Evolutionary conservation across 768 basidiomycete genomes (phyloP).

Genomic region (Tephrocybe sp.): DNA sequence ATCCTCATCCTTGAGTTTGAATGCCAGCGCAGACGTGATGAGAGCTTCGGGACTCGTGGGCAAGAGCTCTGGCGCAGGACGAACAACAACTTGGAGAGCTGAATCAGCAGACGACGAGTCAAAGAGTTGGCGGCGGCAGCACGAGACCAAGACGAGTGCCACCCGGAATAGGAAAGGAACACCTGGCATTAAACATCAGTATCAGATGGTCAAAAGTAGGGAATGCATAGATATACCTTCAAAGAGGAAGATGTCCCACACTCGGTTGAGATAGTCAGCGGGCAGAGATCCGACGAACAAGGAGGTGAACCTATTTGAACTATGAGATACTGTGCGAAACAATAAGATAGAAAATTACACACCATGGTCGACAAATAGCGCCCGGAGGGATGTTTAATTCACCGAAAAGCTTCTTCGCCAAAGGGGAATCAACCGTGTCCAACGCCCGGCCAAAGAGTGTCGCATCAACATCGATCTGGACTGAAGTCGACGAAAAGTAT

Average conservation of each 20-base stretch:
- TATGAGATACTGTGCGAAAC: neutral
- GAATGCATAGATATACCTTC: slow-evolving; percentile 54
- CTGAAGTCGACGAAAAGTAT: slow-evolving; percentile 61
- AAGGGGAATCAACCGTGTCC: slow-evolving; percentile 54
- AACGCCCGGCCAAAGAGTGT: slow-evolving; percentile 66
- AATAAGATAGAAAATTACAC: slow-evolving; percentile 12
- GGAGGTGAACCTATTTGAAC: slow-evolving; percentile 58
- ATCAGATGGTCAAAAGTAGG: neutral
- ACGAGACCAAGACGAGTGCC: slow-evolving; percentile 60
- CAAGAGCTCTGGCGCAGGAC: slow-evolving; percentile 49
- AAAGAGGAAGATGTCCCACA: slow-evolving; percentile 82
- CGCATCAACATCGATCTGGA: slow-evolving; percentile 76
- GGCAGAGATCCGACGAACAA: slow-evolving; percentile 71
- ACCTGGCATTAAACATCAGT: slow-evolving; percentile 37
- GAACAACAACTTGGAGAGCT: slow-evolving; percentile 46
- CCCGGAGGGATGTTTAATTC: slow-evolving; percentile 60
- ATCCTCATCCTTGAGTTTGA: slow-evolving; percentile 80
- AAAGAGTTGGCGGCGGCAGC: slow-evolving; percentile 57
- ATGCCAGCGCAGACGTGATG: slow-evolving; percentile 53
- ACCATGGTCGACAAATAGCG: slow-evolving; percentile 66
- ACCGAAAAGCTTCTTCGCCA: slow-evolving; percentile 67
- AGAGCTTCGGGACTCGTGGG: slow-evolving; percentile 62
- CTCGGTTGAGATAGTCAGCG: slow-evolving; percentile 59
- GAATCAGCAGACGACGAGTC: slow-evolving; percentile 44
- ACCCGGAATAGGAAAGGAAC: slow-evolving; percentile 73